Percentiles rank a stretch among this genome's conserved stretches.
phyloP scores from a whole-genome alignment of 2,329 filamentous ascomycete species.

The Intubia oerlemansii region DNA sequence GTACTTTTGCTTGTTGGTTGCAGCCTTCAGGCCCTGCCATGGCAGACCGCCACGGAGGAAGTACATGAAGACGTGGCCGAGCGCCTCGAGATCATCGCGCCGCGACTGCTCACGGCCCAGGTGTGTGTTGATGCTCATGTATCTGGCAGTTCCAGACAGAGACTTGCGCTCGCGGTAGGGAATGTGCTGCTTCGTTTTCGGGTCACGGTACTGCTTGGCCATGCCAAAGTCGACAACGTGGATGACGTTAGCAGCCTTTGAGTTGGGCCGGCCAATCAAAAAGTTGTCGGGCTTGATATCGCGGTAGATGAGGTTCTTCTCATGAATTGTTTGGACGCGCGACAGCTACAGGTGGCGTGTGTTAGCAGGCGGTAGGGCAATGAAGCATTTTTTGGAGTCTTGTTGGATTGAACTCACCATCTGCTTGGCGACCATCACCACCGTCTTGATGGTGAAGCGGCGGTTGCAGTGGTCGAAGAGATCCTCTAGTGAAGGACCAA shows the following conservation, averaged over 20 bases:
- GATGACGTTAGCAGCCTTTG: slow-evolving; percentile 92
- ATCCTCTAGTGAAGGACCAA: slow-evolving; percentile 87
- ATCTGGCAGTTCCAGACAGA: slow-evolving; percentile 84
- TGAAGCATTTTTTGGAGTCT: slow-evolving; percentile 4
- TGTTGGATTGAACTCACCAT: slow-evolving; percentile 57
- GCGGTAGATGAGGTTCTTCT: slow-evolving; percentile 97
- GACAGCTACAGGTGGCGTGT: slow-evolving; percentile 60
- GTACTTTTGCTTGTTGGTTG: slow-evolving; percentile 87
- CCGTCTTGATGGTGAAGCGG: slow-evolving; percentile 89
- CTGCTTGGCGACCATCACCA: slow-evolving; percentile 97
- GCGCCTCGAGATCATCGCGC: slow-evolving; percentile 83
- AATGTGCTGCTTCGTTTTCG: slow-evolving; percentile 98
- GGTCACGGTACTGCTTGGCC: slow-evolving; percentile 98
- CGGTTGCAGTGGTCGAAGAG: slow-evolving; percentile 94
- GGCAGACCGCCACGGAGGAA: slow-evolving; percentile 50
- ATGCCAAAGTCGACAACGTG: slow-evolving; percentile 98
- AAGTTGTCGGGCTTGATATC: slow-evolving; percentile 99
- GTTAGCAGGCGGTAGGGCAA: no score
- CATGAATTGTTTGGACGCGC: slow-evolving; percentile 81
- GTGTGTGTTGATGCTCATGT: slow-evolving; percentile 99
- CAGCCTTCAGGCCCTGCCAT: slow-evolving; percentile 70
- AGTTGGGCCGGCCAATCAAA: slow-evolving; percentile 76
- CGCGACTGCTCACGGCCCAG: slow-evolving; percentile 88
- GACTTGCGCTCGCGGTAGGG: slow-evolving; percentile 95
- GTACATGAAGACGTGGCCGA: slow-evolving; percentile 57